Evolutionary conservation across 2,329 filamentous ascomycete species (phyloP).

Genomic region (Pseudogymnoascus sp.): DNA sequence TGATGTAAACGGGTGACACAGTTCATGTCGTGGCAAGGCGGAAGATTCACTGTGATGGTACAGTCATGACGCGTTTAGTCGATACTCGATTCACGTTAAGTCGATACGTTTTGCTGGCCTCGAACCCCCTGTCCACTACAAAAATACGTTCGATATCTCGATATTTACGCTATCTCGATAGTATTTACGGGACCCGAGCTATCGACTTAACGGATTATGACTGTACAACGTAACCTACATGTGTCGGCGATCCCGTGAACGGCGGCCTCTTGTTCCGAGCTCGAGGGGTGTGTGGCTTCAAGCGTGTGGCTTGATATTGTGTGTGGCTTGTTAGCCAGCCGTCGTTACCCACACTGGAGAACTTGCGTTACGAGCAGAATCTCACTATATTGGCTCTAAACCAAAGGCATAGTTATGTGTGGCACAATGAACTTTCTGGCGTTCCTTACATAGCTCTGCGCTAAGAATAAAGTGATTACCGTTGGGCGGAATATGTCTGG

Average conservation of each 20-base stretch:
- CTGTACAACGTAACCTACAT: too few relatives aligned
- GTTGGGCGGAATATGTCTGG: background rate
- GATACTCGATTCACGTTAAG: too few relatives aligned
- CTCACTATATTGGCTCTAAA: background rate
- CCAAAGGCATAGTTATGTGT: background rate
- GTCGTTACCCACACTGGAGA: background rate
- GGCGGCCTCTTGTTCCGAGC: background rate
- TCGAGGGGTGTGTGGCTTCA: background rate
- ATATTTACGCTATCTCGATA: too few relatives aligned
- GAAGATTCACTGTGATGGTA: background rate
- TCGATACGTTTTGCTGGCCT: too few relatives aligned
- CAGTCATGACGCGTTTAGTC: too few relatives aligned
- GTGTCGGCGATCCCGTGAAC: background rate
- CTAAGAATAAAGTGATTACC: background rate
- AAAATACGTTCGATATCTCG: too few relatives aligned
- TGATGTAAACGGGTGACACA: too few relatives aligned
- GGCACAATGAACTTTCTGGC: background rate
- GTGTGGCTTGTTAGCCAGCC: background rate
- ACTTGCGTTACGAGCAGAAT: background rate
- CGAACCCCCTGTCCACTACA: too few relatives aligned
- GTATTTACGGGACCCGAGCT: too few relatives aligned
- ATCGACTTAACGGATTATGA: too few relatives aligned
- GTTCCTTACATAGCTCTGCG: background rate
- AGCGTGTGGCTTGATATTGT: too few relatives aligned
- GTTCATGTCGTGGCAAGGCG: background rate